Base-by-base conservation (phyloP, 2,329 filamentous ascomycete species). In the Trichoderma oligosporum region DNA sequence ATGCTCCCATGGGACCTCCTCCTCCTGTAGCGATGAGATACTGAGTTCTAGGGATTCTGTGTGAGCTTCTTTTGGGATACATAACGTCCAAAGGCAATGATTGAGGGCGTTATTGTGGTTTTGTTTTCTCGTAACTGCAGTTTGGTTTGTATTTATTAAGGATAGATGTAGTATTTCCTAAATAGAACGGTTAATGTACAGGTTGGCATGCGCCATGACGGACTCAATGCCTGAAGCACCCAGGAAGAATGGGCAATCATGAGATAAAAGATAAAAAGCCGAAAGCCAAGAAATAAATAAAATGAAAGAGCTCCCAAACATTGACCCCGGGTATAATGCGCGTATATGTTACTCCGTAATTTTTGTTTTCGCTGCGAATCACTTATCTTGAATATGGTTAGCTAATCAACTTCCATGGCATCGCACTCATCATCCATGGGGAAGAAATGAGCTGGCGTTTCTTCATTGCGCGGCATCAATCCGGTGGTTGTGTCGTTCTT, bases 371-470 rank as follows among this genome's bases (percentile, higher is more conserved):
- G 36, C 29, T 35, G 39, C 44, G 27, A n/a, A 54, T 55, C 24
- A 27, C 22, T 55, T 41, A 46, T 46, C 24, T 27, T 35, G 14
- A 22, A 42, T 42, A 36, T 9, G 14, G n/a, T n/a, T n/a, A n/a
- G n/a, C 44, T 29, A 57, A 57, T 84, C 85, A 65, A 88, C 72
- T 52, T 88, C 85, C 86, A 89, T 89, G 12, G 80, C 84, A 67
- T 88, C 85, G 1, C 74, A 73, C 63, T 86, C 82, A 47, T 78
- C 52, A 5, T 61, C 60, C 14, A 63, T 24, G 5, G 41, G 31
- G 41, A 46, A 38, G 12, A 27, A 27, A 14, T 35, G 24, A 29
- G 31, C 63, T 29, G 41, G 20, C 45, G 42, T 25, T 5, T 29
- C 31, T 24, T 48, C 22, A 18, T 8, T n/a, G 12, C 25, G 38